A percentile compares a stretch with the other conserved stretches of the same genome.
phyloP scores from a whole-genome alignment of 768 basidiomycete genomes.

The Agaricus subrufescens region DNA sequence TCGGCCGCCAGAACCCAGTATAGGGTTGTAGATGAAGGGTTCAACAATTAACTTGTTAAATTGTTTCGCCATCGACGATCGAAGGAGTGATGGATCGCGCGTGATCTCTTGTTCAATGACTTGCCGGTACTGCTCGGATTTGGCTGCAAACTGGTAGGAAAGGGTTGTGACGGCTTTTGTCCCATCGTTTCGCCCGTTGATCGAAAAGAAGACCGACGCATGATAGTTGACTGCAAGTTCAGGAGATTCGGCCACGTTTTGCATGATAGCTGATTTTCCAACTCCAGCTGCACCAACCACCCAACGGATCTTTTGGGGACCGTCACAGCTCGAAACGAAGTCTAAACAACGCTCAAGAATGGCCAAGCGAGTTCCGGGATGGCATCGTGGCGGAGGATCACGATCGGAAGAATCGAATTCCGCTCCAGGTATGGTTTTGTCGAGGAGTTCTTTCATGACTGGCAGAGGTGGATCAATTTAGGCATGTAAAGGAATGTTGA shows the following conservation, averaged over 20 bases:
- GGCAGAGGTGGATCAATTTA: too few species aligned
- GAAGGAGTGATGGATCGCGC: background rate
- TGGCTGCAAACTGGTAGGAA: constrained; percentile 16
- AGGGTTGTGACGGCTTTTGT: constrained; percentile 16
- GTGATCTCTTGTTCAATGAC: constrained; percentile 9
- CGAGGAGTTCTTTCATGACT: too few species aligned
- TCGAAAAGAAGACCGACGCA: constrained; percentile 19
- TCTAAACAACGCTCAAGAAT: constrained; percentile 5
- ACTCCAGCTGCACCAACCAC: constrained; percentile 21
- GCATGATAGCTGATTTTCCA: constrained; percentile 24
- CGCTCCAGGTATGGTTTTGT: too few species aligned
- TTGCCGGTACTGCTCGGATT: background rate
- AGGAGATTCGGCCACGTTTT: constrained; percentile 21
- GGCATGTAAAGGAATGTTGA: too few species aligned
- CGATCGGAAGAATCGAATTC: constrained; percentile 14
- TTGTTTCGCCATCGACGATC: background rate
- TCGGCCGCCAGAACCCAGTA: background rate
- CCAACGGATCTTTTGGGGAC: constrained; percentile 10
- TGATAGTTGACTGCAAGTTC: constrained; percentile 1
- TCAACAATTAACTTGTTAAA: constrained; percentile 11
- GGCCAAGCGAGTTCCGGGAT: constrained; percentile 13
- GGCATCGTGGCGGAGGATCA: constrained; percentile 14
- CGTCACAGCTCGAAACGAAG: too few species aligned
- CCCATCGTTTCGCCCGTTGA: background rate
- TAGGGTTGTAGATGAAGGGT: constrained; percentile 1